A percentile compares a stretch with the other conserved stretches of the same genome.
phyloP scores from a whole-genome alignment of 2,329 filamentous ascomycete species.

The Penicillium capsulatum region DNA sequence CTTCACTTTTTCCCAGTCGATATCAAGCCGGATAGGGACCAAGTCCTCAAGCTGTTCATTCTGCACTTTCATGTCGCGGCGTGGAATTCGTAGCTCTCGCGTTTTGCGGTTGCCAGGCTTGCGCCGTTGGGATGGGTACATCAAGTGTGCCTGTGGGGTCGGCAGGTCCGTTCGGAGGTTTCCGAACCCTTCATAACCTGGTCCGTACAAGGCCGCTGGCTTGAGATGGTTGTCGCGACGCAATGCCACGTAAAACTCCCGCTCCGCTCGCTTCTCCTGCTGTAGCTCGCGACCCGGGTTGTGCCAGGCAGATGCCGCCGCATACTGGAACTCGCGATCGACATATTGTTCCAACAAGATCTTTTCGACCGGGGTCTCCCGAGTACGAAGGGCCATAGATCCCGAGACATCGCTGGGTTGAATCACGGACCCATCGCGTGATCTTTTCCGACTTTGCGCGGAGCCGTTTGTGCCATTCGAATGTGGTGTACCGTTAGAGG shows the following conservation, averaged over 20 bases:
- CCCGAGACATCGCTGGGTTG: conserved; percentile 38
- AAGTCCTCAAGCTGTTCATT: conserved; percentile 88
- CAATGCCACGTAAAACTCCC: conserved; percentile 65
- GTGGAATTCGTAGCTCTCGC: conserved; percentile 65
- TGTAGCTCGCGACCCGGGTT: conserved; percentile 56
- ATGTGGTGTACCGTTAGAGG: conserved; percentile 26
- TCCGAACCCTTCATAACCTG: conserved; percentile 81
- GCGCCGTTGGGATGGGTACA: conserved; percentile 75
- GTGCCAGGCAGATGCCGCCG: conserved; percentile 50
- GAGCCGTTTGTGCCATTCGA: conserved; percentile 47
- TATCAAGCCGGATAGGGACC: conserved; percentile 84
- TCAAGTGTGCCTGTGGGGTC: conserved; percentile 60
- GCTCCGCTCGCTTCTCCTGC: conserved; percentile 61
- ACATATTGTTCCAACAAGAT: conserved; percentile 61
- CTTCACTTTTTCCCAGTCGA: conserved; percentile 93
- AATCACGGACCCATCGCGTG: conserved; percentile 55
- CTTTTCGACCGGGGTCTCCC: conserved; percentile 45
- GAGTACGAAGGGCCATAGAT: conserved; percentile 31
- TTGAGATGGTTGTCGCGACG: conserved; percentile 56
- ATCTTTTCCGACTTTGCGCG: conserved; percentile 54
- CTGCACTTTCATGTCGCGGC: conserved; percentile 78
- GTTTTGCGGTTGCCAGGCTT: conserved; percentile 74
- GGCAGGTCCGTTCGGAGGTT: conserved; percentile 77
- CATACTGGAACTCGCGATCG: conserved; percentile 59
- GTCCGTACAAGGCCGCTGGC: conserved; percentile 58